phyloP scores from a whole-genome alignment of 2,329 filamentous ascomycete genomes.

The Calonectria pseudoturangicola region DNA sequence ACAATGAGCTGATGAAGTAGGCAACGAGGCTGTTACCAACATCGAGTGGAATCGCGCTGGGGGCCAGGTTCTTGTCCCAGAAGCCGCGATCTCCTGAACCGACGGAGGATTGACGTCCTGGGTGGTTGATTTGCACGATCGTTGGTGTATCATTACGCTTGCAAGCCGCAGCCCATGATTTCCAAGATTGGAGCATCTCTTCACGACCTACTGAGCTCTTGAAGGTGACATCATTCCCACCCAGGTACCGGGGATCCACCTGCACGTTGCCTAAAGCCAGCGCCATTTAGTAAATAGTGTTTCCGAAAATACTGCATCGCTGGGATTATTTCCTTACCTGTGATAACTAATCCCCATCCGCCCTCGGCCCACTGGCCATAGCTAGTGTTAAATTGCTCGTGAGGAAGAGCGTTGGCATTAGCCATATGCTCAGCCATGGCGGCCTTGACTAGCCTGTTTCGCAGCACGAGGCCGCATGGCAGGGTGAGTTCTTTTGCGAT shows the following conservation, averaged over 20 bases:
- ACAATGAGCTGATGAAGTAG: neutral
- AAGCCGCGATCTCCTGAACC: constrained; percentile 4
- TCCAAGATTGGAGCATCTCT: constrained; percentile 14
- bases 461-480: constrained; percentile 4
- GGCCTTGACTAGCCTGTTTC: constrained; percentile 13
- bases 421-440: constrained; percentile 22
- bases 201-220: neutral
- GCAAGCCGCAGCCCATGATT: constrained; percentile 2
- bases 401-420: neutral
- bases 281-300: neutral
- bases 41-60: constrained; percentile 9
- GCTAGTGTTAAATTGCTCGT: neutral
- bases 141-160: constrained; percentile 2
- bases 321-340: neutral
- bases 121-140: constrained; percentile 26
- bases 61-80: constrained; percentile 16
- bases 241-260: constrained; percentile 5
- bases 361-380: constrained; percentile 22
- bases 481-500: neutral
- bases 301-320: neutral
- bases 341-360: constrained; percentile 11
- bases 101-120: constrained; percentile 3
- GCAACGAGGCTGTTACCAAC: constrained; percentile 5
- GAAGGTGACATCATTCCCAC: constrained; percentile 6
- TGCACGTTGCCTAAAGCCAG: constrained; percentile 6